Conservation (phyloP, 1,284 basidiomycete species). For the Cronartium ribicola region DNA sequence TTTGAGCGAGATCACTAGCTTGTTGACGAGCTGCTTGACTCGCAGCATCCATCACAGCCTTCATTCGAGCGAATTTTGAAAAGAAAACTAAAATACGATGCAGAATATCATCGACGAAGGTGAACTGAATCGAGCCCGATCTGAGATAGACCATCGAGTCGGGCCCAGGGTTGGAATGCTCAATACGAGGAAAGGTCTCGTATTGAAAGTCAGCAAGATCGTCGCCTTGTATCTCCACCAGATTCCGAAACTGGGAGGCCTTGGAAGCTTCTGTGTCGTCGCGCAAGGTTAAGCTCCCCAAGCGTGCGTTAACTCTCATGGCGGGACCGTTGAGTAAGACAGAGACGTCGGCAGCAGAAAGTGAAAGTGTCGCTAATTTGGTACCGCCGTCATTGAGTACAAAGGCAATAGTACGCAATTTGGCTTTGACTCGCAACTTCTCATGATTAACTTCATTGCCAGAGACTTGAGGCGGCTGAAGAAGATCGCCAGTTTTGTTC, state of each 20-base stretch:
- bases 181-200: conserved; percentile 74
- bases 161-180: conserved; percentile 69
- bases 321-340: conserved; percentile 71
- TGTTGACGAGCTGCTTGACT: conserved; percentile 85
- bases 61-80: conserved; percentile 71
- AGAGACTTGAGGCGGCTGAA: neutral
- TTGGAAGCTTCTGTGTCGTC: conserved; percentile 67
- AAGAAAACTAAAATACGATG: conserved; percentile 80
- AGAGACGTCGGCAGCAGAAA: conserved; percentile 86
- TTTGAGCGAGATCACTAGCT: conserved; percentile 68
- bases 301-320: conserved; percentile 72
- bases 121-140: conserved; percentile 85
- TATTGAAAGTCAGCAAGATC: conserved; percentile 94
- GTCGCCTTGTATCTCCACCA: conserved; percentile 90
- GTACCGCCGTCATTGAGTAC: conserved; percentile 72
- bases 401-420: conserved; percentile 80
- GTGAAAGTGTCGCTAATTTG: conserved; percentile 75
- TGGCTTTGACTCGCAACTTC: conserved; percentile 77
- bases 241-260: conserved; percentile 66
- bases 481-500: neutral
- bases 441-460: conserved; percentile 48
- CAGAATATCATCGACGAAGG: conserved; percentile 81
- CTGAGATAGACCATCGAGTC: conserved; percentile 80
- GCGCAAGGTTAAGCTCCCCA: conserved; percentile 78
- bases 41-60: conserved; percentile 87